Evolutionary conservation across 2,329 filamentous ascomycete genomes (phyloP).

Genomic region (Sporothrix mexicana): DNA sequence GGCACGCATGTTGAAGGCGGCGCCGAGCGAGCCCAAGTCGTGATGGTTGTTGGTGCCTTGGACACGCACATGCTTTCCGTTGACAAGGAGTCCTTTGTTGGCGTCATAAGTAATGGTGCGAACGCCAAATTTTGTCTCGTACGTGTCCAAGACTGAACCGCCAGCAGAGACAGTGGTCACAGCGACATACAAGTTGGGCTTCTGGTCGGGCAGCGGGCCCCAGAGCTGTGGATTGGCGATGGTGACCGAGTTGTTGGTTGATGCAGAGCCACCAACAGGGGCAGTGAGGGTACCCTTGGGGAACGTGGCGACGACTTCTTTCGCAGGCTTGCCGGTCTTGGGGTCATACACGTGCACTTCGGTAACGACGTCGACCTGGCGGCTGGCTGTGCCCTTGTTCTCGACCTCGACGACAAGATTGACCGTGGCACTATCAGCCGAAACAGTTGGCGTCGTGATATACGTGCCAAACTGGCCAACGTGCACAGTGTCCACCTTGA

Average conservation of each 20-base stretch:
- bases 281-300: slow-evolving; percentile 43
- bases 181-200: slow-evolving; percentile 56
- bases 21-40: slow-evolving; percentile 56
- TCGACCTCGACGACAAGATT: slow-evolving; percentile 54
- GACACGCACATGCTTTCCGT: slow-evolving; percentile 52
- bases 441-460: slow-evolving; percentile 54
- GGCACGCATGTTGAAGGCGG: slow-evolving; percentile 57
- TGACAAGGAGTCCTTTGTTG: slow-evolving; percentile 53
- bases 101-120: slow-evolving; percentile 50
- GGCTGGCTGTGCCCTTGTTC: slow-evolving; percentile 47
- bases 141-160: slow-evolving; percentile 43
- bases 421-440: slow-evolving; percentile 52
- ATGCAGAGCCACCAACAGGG: slow-evolving; percentile 43
- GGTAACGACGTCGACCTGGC: slow-evolving; percentile 49
- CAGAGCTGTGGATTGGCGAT: slow-evolving; percentile 53
- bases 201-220: slow-evolving; percentile 54
- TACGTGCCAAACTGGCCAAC: slow-evolving; percentile 58
- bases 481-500: slow-evolving; percentile 53
- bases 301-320: slow-evolving; percentile 47
- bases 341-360: slow-evolving; percentile 49
- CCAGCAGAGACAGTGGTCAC: slow-evolving; percentile 48
- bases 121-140: slow-evolving; percentile 58
- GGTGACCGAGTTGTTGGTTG: slow-evolving; percentile 45
- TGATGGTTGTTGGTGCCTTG: slow-evolving; percentile 59
- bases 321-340: slow-evolving; percentile 40